A percentile compares a stretch with the other conserved stretches of the same genome.
phyloP scores from a whole-genome alignment of 139 green algal species.

The Limnomonas spitsbergensis region DNA sequence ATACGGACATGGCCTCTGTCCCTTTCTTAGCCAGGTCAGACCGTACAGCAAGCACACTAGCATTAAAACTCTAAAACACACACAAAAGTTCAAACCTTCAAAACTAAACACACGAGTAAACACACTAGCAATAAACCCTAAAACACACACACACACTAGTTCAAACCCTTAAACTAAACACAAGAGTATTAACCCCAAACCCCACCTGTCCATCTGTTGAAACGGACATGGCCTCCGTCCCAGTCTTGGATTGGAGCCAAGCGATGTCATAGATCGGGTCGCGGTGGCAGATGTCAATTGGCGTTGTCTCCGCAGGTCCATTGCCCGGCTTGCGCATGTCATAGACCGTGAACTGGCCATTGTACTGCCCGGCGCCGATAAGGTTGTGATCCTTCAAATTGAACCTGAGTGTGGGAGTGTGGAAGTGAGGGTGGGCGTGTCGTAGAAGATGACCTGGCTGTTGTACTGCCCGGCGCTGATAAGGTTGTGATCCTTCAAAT shows the following conservation, averaged over 20 bases:
- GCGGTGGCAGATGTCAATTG: slow-evolving; percentile 64
- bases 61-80: neutral
- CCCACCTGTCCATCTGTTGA: slow-evolving; percentile 72
- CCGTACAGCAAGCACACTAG: neutral
- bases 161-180: too few relatives aligned
- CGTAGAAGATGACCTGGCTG: slow-evolving; percentile 83
- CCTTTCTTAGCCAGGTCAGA: too few relatives aligned
- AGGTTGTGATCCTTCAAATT: slow-evolving; percentile 72
- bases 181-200: too few relatives aligned
- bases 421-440: too few relatives aligned
- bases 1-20: slow-evolving; percentile 79
- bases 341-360: slow-evolving; percentile 84
- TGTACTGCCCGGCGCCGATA: slow-evolving; percentile 81
- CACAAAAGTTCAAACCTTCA: neutral
- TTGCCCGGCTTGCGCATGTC: slow-evolving; percentile 77
- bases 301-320: slow-evolving; percentile 63
- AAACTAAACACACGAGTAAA: slow-evolving; percentile 6
- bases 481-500: too few relatives aligned
- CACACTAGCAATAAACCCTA: too few relatives aligned
- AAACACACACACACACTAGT: neutral
- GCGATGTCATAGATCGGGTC: slow-evolving; percentile 83
- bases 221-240: slow-evolving; percentile 80
- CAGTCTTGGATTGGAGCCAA: slow-evolving; percentile 92
- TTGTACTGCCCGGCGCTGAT: too few relatives aligned
- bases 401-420: too few relatives aligned